Base-by-base conservation (phyloP, 2,329 filamentous ascomycete genomes). In the Phaeosphaeriaceae sp. region DNA sequence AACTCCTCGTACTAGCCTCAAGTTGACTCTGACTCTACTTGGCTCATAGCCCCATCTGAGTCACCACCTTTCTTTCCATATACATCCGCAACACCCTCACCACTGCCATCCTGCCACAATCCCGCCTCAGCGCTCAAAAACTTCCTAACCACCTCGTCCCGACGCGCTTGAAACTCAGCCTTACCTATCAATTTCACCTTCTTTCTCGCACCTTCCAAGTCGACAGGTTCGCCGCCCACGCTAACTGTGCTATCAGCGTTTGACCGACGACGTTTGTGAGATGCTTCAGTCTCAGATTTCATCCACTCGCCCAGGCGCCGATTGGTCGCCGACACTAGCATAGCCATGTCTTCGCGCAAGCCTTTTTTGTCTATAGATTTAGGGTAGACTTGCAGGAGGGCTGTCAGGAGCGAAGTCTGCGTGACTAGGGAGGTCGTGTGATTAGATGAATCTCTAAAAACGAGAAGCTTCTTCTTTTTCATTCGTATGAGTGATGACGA, bases 81-180 rank as follows among this genome's bases (percentile, higher is more conserved):
- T 3, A 57, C 61, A 20, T 63, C 58, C 5, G 51, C 57, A 21
- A 64, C 55, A 2, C 50, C 46, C 33, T 46, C 13, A 3, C 55
- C 61, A 13, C 47, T 55, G 2, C 50, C 52, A 46, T 58, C 59
- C 32, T 52, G 53, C 60, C 63, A 65, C n/a, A 66, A 33, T n/a
- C 46, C 34, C 3, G 63, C 62, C 1, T 44, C 28, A 1, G 56
- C 49, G 17, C 57, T 58, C 9, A 67, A 28, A 1, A 54, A 39
- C 16, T 32, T 13, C 8, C 57, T 39, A 4, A 67, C n/a, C 36
- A 50, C 43, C 0, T 50, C 53, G 4, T 64, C 61, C 6, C 39
- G 34, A 4, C 35, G 29, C 1, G 17, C 52, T 39, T 42, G 44
- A 40, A 23, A 17, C 16, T 21, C 16, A 8, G 4, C 13, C 13